Conservation (phyloP, 2,329 filamentous ascomycete species). For the Pezicula radicicola region DNA sequence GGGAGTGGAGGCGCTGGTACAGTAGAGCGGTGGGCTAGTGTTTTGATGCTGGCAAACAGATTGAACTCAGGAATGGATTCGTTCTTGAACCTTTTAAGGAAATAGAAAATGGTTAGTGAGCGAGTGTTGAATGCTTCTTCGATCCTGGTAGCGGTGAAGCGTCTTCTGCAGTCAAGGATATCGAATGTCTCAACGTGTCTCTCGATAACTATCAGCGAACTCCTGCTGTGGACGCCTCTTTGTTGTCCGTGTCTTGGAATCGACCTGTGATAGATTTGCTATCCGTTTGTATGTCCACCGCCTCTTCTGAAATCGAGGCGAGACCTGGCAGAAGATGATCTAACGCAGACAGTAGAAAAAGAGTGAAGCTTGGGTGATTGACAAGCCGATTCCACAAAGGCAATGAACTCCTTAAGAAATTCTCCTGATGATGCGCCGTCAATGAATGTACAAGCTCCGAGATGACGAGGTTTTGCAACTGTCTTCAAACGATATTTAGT, state of each 20-base stretch:
- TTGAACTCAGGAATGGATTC: constrained; percentile 13
- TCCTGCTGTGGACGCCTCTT: constrained; percentile 42
- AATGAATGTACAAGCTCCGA: constrained; percentile 6
- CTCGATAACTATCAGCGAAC: constrained; percentile 17
- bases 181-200: constrained; percentile 16
- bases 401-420: not conserved
- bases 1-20: constrained; percentile 10
- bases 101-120: constrained; percentile 16
- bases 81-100: constrained; percentile 18
- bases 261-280: constrained; percentile 32
- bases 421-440: not conserved
- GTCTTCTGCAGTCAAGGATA: constrained; percentile 19
- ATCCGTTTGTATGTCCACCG: constrained; percentile 48
- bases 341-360: not conserved
- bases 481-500: constrained; percentile 21
- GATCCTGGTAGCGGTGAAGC: constrained; percentile 19
- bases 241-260: constrained; percentile 47
- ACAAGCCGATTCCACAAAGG: not conserved
- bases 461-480: constrained; percentile 7
- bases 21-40: constrained; percentile 16
- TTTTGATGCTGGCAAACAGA: constrained; percentile 24
- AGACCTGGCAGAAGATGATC: constrained; percentile 32
- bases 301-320: constrained; percentile 39
- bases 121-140: constrained; percentile 19
- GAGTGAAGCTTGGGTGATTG: not conserved